Evolutionary conservation across 2,329 filamentous ascomycete species (phyloP), one percentile per base, ranked within the genome.

Genomic region (Colletotrichum zoysiae): DNA sequence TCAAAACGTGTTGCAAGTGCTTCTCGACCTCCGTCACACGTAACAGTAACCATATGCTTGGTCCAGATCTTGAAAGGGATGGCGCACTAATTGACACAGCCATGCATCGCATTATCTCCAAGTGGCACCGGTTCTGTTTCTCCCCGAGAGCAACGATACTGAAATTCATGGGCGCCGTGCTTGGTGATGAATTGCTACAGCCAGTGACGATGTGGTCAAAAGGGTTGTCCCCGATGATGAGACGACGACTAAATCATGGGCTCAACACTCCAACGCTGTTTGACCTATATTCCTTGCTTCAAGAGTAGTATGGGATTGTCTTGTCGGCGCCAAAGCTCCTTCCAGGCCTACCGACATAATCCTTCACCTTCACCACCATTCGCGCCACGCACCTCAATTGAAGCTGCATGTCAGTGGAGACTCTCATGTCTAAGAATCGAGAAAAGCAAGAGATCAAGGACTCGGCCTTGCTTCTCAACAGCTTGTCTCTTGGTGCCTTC

Each of bases 401-500:
- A 46, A 23, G 16, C 55, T 67, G 23, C 33, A 33, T 3, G 57
- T 44, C 59, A 64, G n/a, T 20, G 9, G 12, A 55, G 42, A 26
- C 38, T 48, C 58, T 85, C 83, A 8, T 78, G 76, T 67, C 82
- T 81, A 59, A 84, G 65, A 40, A 87, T 73, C 0, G 83, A 80
- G 70, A 79, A 84, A 8, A 83, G 44, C 8, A 77, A 20, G 20
- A 82, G 74, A 72, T 85, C 85, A 58, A 81, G 70, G 8, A 83
- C 61, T 64, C 75, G 67, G 0, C 84, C 86, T 42, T 81, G 63
- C 78, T 88, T 88, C 72, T 80, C 79, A 11, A 79, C 74, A 0
- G 84, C 82, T 48, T 79, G 79, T 69, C 85, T 80, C 75, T 79
- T 79, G 40, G 78, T 76, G 0, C 86, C 86, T 76, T 89, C 87